phyloP scores from a whole-genome alignment of 805 yeast genomes.

The Suhomyces vadensis region DNA sequence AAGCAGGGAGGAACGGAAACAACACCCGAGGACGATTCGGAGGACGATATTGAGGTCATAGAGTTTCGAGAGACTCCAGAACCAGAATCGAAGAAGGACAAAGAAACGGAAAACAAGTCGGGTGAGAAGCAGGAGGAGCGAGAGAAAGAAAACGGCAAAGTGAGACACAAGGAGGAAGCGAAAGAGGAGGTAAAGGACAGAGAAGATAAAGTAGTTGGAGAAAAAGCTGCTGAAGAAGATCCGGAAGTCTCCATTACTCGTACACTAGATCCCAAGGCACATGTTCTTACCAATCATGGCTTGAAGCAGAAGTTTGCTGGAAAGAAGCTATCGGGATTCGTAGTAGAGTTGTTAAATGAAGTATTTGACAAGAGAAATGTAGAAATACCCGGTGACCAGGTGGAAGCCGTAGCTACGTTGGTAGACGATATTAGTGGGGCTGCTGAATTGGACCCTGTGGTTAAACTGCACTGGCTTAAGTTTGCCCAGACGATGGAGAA shows the following conservation, averaged over 20 bases:
- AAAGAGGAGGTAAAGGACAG: background rate
- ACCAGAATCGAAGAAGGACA: background rate
- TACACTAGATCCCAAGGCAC: conserved; percentile 8
- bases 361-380: conserved; percentile 8
- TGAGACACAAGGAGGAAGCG: background rate
- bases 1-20: conserved; percentile 12
- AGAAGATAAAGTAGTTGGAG: background rate
- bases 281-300: background rate
- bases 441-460: background rate
- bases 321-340: background rate
- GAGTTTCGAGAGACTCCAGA: conserved; percentile 6
- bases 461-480: background rate
- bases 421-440: conserved; percentile 3
- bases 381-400: conserved; percentile 4
- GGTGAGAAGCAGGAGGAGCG: too few species aligned
- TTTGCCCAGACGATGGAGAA: conserved; percentile 2
- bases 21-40: conserved; percentile 12
- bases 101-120: too few species aligned
- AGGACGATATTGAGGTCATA: conserved; percentile 25
- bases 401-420: background rate
- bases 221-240: background rate
- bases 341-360: conserved; percentile 8
- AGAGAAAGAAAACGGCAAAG: background rate
- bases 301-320: conserved; percentile 7
- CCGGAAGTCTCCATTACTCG: background rate